Base-by-base conservation (phyloP, 768 basidiomycete species). In the Termitomyces heimii region DNA sequence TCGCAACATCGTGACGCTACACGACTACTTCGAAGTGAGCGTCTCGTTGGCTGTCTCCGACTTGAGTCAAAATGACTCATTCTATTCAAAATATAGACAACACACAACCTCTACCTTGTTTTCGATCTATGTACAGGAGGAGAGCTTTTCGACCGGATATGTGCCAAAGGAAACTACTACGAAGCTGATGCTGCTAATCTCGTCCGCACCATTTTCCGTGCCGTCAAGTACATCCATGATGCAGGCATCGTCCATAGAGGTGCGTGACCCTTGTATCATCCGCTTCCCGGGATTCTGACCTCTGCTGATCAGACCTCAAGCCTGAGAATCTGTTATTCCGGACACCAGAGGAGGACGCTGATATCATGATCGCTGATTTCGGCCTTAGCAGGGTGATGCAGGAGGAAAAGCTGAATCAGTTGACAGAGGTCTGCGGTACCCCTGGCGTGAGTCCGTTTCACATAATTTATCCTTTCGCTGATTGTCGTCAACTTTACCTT, bases 61-160 rank as follows among this genome's bases (percentile, higher is more conserved):
- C 34, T 40, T 46, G 39, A 49, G 16, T 49, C 55, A 24, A 39
- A 9, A 13, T 59, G 45, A 49, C 49, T 48, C 49, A 48, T 54
- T 28, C 29, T 48, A 29, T 31, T 54, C 2, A 8, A n/a, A n/a
- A 37, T 18, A 16, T 63, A 92, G 88, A 97, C 94, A 29, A 75
- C 92, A 9, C 90, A 95, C 72, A 97, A 96, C 66, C 81, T 97
- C 47, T 94, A 98, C 72, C 88, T 98, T 55, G 87, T 87, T 63
- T 97, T 97, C 72, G 96, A 98, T 73, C 84, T 98, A 9, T 98
- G 96, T 76, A 94, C 92, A 2, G 94, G 95, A 52, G 95, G 96
- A 44, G 96, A 99, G 72, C 84, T 99, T n/a, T 98, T 99, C 66
- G 96, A 99, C 71, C 83, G 96, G 50, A 98, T 99, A 77, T 98